A percentile compares a stretch with the other conserved stretches of the same genome.
phyloP scores from a whole-genome alignment of 805 yeast species.

The Hanseniaspora vineae region DNA sequence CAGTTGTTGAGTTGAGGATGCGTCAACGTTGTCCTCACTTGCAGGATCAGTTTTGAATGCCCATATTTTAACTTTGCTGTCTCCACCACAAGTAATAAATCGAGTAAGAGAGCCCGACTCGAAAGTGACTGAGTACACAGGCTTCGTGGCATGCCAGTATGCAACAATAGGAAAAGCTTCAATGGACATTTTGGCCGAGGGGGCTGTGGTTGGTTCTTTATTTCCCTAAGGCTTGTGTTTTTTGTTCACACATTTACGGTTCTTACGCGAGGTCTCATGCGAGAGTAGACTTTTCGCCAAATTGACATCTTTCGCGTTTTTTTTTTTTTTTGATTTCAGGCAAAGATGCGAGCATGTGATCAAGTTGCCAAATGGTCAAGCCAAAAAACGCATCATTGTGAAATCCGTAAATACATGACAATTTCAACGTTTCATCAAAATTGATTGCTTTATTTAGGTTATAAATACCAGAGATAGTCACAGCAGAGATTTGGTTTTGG shows the following conservation, averaged over 20 bases:
- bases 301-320: too few relatives aligned
- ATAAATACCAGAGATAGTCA: neutral
- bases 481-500: neutral
- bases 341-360: too few relatives aligned
- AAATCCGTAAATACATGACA: too few relatives aligned
- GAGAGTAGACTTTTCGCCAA: too few relatives aligned
- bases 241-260: neutral
- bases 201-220: neutral
- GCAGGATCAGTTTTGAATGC: conserved; percentile 11
- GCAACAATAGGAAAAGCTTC: conserved; percentile 6
- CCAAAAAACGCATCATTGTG: too few relatives aligned
- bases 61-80: conserved; percentile 70
- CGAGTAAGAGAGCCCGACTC: conserved; percentile 29
- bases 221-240: neutral
- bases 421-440: too few relatives aligned
- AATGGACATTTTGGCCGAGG: conserved; percentile 1
- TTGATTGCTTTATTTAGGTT: too few relatives aligned
- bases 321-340: too few relatives aligned
- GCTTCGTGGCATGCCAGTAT: conserved; percentile 45
- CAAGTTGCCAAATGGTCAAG: too few relatives aligned
- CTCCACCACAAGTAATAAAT: conserved; percentile 89
- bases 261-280: too few relatives aligned
- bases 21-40: neutral
- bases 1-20: conserved; percentile 14
- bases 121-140: conserved; percentile 55